Conservation (phyloP, 345 rosid species). For the Odontarrhena argentea region DNA sequence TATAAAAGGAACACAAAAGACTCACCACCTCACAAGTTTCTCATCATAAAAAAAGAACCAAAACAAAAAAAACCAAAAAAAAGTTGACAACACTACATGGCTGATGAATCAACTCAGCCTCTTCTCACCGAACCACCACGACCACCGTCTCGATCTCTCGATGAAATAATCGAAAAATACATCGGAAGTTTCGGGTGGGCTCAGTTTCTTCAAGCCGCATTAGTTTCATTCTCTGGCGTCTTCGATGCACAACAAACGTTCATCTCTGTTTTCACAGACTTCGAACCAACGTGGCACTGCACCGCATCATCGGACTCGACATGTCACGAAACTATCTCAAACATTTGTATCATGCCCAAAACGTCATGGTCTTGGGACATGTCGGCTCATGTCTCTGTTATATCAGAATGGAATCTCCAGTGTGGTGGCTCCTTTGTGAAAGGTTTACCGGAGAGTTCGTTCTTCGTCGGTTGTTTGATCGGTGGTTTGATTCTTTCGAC, state of each 20-base stretch:
- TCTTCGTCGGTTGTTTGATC: conserved; percentile 58
- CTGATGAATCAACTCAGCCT: conserved; percentile 36
- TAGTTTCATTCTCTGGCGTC: conserved; percentile 55
- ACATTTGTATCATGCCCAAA: conserved; percentile 48
- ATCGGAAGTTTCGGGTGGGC: conserved; percentile 42
- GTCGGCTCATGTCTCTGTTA: conserved; percentile 40
- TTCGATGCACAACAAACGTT: conserved; percentile 76
- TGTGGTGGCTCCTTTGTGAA: conserved; percentile 49
- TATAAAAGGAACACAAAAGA: conserved; percentile 14
- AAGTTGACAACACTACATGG: conserved; percentile 28
- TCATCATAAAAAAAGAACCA: not conserved
- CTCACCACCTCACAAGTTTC: conserved; percentile 12
- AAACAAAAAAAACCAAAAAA: not conserved
- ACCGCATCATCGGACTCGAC: conserved; percentile 8
- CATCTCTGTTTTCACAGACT: conserved; percentile 61
- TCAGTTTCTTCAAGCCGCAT: conserved; percentile 53
- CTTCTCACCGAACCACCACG: conserved; percentile 35
- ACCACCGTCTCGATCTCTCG: conserved; percentile 33
- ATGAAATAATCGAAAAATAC: conserved; percentile 37
- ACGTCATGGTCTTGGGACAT: conserved; percentile 58
- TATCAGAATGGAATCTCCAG: conserved; percentile 62
- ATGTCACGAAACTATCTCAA: conserved; percentile 36
- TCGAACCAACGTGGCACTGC: conserved; percentile 62
- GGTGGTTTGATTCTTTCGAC: conserved; percentile 58
- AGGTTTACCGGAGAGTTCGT: conserved; percentile 64